Base-by-base conservation (phyloP, 257 asterid species). In the Solanum virginianum region DNA sequence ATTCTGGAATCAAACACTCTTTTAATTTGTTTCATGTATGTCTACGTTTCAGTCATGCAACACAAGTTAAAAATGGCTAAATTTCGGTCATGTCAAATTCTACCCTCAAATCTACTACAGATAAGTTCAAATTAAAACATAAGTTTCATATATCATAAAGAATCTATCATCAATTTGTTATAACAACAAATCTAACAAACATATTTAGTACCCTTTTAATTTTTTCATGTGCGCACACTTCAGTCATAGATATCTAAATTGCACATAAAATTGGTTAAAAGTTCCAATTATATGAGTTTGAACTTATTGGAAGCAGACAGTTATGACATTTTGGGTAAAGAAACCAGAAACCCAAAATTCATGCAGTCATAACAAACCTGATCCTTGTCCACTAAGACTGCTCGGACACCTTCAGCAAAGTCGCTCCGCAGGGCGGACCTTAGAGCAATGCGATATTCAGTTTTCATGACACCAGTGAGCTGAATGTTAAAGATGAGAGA, bases 301-400 rank as follows among this genome's bases (percentile, higher is more conserved):
- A 26, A 66, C 15, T 66, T 66, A 36, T 14, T 32, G 10, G 12
- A 66, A 66, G 45, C 74, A 26, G 45, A 29, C 20, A 29, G 45
- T 14, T 66, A 26, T 29, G 11, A 66, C 20, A 66, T 15, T 66
- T 29, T 43, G 10, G 7, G 11, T 65, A 15, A 16, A 74, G 81
- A 74, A 47, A 74, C 81, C 36, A 74, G n/a, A 74, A 74, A 43
- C 56, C 36, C 36, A 45, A 47, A 15, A 49, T 77, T 16, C 16
- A 26, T 26, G 45, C 24, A 15, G 62, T 77, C 45, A 77, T 51
- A 22, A 60, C 91, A 75, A 77, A 96, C 99, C 98, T 94, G 98
- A 90, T 96, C 98, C 91, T 96, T 95, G 91, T 96, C 98, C 85
- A 95, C 95, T 88, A 96, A 91, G 89, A 96, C 97, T 66, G 99